Evolutionary conservation across 2,329 filamentous ascomycete genomes (phyloP), one percentile per base, ranked within the genome.

Genomic region (Diaporthe ilicicola): DNA sequence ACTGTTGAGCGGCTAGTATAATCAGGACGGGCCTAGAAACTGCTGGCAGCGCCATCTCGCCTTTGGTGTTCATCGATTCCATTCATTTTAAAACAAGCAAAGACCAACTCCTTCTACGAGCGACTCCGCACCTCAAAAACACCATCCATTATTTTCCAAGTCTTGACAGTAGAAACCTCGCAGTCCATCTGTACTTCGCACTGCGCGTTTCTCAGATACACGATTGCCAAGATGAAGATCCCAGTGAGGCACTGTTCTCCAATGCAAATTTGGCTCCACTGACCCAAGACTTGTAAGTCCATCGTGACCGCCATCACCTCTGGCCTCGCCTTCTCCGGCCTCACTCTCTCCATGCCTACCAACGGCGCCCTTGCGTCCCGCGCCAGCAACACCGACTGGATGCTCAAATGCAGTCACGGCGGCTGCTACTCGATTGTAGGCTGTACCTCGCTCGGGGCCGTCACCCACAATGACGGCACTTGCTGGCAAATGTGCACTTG

Each of bases 371-470:
- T 62, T 27, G 22, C 17, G 42, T 7, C 42, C 19, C 42, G 32
- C 8, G n/a, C 13, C 44, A 34, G 29, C n/a, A 24, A n/a, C 12
- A 64, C 44, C 42, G 59, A 64, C 42, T 64, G 44, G 44, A 64
- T 64, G 59, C 59, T 64, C 29, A 64, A 50, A 19, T 64, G 59
- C 59, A 50, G 13, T 29, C 44, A 50, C 44, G 59, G 59, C 59
- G 50, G 59, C 59, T 64, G 59, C 59, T 64, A 64, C 29, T 64
- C 59, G 19, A 27, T 64, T 19, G 59, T 64, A 8, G 44, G 27
- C 59, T 64, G 59, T 15, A 48, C 32, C 44, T 3, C 3, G 44
- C 15, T 37, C 19, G 59, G 59, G 10, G 9, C 44, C 1, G 59
- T 64, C n/a, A 50, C 59, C 0, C 59, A 64, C 44, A 64, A 64